Evolutionary conservation across 345 rosid genomes (phyloP).

Genomic region (Reutealis trisperma): DNA sequence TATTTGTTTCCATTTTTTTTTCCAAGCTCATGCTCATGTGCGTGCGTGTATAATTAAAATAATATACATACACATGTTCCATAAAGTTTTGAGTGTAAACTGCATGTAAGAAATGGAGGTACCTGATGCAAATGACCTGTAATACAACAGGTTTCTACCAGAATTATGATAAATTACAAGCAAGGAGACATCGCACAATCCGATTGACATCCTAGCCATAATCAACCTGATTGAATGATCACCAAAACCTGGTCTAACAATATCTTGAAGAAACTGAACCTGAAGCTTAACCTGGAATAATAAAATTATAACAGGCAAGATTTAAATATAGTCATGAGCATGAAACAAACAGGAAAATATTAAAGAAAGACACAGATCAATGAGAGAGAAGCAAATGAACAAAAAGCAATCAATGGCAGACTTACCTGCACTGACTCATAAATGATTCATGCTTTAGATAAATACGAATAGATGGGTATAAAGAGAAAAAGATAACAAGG

Average conservation of each 20-base stretch:
- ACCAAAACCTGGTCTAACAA: constrained; percentile 12
- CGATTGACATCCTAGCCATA: constrained; percentile 11
- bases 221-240: constrained; percentile 20
- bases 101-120: constrained; percentile 4
- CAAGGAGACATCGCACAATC: constrained; percentile 23
- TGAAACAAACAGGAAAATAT: not conserved
- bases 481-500: not conserved
- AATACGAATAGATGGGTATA: not conserved
- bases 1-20: not conserved
- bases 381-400: not conserved
- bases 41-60: not conserved
- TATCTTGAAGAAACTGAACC: constrained; percentile 25
- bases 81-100: not conserved
- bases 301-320: constrained; percentile 11
- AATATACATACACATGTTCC: not conserved
- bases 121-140: constrained; percentile 28
- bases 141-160: constrained; percentile 22
- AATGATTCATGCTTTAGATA: not conserved
- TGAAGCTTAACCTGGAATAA: constrained; percentile 13
- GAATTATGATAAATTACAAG: constrained; percentile 24
- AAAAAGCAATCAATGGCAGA: not conserved
- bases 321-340: not conserved
- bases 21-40: constrained; percentile 5
- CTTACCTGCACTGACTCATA: not conserved
- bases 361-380: not conserved